Evolutionary conservation across 2,329 filamentous ascomycete genomes (phyloP).

Genomic region (Fusarium secorum): DNA sequence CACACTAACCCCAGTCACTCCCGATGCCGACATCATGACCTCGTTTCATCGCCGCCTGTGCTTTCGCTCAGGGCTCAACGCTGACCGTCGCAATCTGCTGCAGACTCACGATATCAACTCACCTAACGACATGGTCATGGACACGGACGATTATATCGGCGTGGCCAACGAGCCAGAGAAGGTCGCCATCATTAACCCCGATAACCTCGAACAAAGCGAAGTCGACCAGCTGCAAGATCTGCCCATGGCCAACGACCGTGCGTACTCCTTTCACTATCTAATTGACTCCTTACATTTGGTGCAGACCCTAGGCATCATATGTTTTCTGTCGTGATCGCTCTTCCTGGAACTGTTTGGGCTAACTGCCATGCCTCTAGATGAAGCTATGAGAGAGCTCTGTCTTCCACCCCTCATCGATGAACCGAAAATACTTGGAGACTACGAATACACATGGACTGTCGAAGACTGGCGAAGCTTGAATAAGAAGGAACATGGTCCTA

Average conservation of each 20-base stretch:
- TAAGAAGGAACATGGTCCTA: slow-evolving; percentile 85
- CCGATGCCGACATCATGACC: slow-evolving; percentile 39
- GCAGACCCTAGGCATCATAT: not conserved
- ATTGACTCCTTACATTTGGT: not conserved
- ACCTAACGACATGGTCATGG: slow-evolving; percentile 65
- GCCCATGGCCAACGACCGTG: slow-evolving; percentile 63
- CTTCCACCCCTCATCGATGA: slow-evolving; percentile 77
- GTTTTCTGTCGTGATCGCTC: not conserved
- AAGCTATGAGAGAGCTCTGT: slow-evolving; percentile 84
- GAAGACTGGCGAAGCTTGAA: slow-evolving; percentile 78
- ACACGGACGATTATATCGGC: slow-evolving; percentile 63
- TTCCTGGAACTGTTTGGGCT: slow-evolving; percentile 18
- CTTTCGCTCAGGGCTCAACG: slow-evolving; percentile 20
- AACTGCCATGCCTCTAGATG: slow-evolving; percentile 59
- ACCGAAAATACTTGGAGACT: slow-evolving; percentile 79
- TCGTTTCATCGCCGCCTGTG: slow-evolving; percentile 27
- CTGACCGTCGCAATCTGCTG: slow-evolving; percentile 38
- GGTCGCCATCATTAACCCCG: slow-evolving; percentile 63
- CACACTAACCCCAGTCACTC: slow-evolving; percentile 26
- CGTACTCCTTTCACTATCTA: slow-evolving; percentile 41
- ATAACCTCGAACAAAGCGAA: slow-evolving; percentile 57
- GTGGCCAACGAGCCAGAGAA: slow-evolving; percentile 58
- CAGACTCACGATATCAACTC: slow-evolving; percentile 64
- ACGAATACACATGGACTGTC: slow-evolving; percentile 85
- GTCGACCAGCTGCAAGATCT: slow-evolving; percentile 57